phyloP scores from a whole-genome alignment of 2,329 filamentous ascomycete genomes.

The Fusarium hainanense region DNA sequence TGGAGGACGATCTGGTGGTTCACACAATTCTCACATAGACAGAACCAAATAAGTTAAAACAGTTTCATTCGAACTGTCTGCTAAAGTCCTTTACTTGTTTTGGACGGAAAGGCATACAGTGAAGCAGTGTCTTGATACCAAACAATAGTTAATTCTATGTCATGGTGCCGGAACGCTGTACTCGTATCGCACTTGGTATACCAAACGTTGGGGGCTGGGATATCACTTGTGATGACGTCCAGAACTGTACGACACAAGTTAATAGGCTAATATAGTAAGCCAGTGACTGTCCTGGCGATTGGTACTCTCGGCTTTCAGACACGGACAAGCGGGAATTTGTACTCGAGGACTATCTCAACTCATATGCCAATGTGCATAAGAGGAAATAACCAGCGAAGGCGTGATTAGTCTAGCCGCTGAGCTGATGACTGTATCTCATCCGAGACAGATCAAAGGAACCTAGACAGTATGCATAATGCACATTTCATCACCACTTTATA shows the following conservation, averaged over 20 bases:
- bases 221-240: conserved; percentile 7
- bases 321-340: conserved; percentile 21
- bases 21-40: not conserved
- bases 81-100: not conserved
- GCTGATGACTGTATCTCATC: conserved; percentile 13
- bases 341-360: not conserved
- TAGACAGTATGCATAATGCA: not conserved
- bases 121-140: not conserved
- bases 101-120: not conserved
- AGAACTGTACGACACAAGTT: not conserved
- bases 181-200: not conserved
- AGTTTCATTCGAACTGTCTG: not conserved
- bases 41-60: not conserved
- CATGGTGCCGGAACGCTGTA: not conserved
- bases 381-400: conserved; percentile 11
- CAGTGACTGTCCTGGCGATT: not conserved
- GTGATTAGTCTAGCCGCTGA: conserved; percentile 3
- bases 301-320: conserved; percentile 15
- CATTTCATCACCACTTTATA: conserved; percentile 8
- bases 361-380: conserved; percentile 5
- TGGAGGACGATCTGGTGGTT: not conserved
- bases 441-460: not conserved
- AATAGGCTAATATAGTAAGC: not conserved
- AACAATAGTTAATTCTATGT: conserved; percentile 4
- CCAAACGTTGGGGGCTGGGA: not conserved